These are phyloP conservation scores for Fusarium sp. DNA, from an alignment of 2,329 filamentous ascomycete genomes.

Conservation along the genomic window DNA sequence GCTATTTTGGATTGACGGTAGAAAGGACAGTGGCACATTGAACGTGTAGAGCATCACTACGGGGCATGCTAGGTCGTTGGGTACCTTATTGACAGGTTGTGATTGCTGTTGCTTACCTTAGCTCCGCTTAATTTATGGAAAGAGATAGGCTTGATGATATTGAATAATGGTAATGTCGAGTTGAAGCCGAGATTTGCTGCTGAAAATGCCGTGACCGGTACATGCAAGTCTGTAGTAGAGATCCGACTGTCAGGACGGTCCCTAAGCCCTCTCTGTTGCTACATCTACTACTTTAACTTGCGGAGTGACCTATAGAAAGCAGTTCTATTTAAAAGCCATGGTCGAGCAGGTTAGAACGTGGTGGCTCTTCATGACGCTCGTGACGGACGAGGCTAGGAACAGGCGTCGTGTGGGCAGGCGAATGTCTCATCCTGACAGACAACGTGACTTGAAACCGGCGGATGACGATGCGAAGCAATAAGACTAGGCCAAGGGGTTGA, in stretches of 20 bases:
- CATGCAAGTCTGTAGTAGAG: neutral
- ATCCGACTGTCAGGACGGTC: neutral
- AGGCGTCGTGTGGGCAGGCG: slow-evolving; percentile 12
- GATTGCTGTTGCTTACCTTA: slow-evolving; percentile 1
- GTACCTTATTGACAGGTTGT: slow-evolving; percentile 17
- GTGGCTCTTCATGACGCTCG: slow-evolving; percentile 19
- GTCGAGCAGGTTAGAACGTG: neutral
- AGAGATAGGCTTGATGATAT: slow-evolving; percentile 34
- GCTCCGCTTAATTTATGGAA: slow-evolving; percentile 7
- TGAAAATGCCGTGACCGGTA: neutral
- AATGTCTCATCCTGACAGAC: slow-evolving; percentile 21
- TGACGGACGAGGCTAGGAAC: slow-evolving; percentile 14
- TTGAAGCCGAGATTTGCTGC: slow-evolving; percentile 6
- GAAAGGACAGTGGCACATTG: neutral
- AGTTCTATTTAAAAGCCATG: neutral
- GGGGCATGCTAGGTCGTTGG: slow-evolving; percentile 29
- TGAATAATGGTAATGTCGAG: slow-evolving; percentile 45
- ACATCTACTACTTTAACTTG: neutral
- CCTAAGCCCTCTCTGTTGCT: neutral
- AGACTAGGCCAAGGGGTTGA: slow-evolving; percentile 4
- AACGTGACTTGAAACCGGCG: slow-evolving; percentile 32
- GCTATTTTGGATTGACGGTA: slow-evolving; percentile 5
- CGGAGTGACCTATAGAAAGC: neutral
- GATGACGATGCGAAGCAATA: slow-evolving; percentile 22
- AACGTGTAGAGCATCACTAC: slow-evolving; percentile 10